phyloP scores from a whole-genome alignment of 2,329 filamentous ascomycete species.

The Septoria petroselini region DNA sequence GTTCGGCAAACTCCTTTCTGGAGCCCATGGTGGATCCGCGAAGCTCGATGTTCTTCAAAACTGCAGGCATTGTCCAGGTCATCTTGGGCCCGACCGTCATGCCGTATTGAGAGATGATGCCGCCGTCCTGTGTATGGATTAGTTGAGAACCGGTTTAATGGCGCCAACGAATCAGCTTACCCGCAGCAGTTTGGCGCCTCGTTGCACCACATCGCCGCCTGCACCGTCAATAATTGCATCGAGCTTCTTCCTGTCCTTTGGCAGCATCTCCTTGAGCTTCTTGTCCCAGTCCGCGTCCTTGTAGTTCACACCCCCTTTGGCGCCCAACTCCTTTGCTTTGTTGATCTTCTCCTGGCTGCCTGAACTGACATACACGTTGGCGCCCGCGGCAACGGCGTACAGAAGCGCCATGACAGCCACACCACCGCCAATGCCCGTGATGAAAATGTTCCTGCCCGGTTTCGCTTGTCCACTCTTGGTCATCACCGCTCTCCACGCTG shows the following conservation, averaged over 20 bases:
- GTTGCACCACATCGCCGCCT: slow-evolving; percentile 76
- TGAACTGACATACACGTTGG: slow-evolving; percentile 78
- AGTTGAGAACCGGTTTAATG: neutral
- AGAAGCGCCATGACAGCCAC: slow-evolving; percentile 79
- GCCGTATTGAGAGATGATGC: slow-evolving; percentile 81
- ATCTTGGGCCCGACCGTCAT: slow-evolving; percentile 87
- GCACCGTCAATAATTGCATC: slow-evolving; percentile 90
- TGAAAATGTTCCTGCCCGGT: slow-evolving; percentile 68
- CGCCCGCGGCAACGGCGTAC: slow-evolving; percentile 72
- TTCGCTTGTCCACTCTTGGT: slow-evolving; percentile 68
- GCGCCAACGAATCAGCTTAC: slow-evolving; percentile 33
- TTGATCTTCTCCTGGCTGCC: slow-evolving; percentile 72
- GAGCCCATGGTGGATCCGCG: slow-evolving; percentile 89
- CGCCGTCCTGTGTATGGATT: slow-evolving; percentile 56
- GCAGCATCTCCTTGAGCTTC: slow-evolving; percentile 62
- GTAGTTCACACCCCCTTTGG: slow-evolving; percentile 78
- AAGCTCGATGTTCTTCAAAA: slow-evolving; percentile 83
- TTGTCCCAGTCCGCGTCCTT: slow-evolving; percentile 77
- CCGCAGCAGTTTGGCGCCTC: slow-evolving; percentile 66
- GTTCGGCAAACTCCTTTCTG: slow-evolving; percentile 81
- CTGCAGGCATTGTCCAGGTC: slow-evolving; percentile 79
- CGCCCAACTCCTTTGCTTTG: slow-evolving; percentile 69
- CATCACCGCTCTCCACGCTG: slow-evolving; percentile 81
- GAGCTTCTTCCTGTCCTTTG: slow-evolving; percentile 63
- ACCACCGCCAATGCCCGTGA: slow-evolving; percentile 91